A percentile compares a stretch with the other conserved stretches of the same genome.
Conservation (phyloP, 768 basidiomycete genomes). For the Trametes meyenii region DNA sequence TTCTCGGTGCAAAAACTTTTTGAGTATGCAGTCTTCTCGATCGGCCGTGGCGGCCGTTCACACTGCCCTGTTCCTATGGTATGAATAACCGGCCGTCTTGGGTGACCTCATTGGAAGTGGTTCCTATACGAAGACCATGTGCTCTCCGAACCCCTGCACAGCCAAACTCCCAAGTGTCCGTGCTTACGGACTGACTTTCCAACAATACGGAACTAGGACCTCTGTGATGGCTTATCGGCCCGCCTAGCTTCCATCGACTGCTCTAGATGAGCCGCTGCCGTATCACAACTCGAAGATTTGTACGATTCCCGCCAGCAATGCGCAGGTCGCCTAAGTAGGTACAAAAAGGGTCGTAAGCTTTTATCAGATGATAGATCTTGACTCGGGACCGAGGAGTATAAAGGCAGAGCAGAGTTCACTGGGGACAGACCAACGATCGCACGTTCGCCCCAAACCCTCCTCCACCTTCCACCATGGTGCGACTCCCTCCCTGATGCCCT, state of each 20-base stretch:
- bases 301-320: background rate
- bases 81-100: too few relatives aligned
- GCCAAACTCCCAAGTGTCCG: background rate
- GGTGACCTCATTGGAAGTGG: too few relatives aligned
- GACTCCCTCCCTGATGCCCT: background rate
- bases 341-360: background rate
- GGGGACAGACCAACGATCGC: slow-evolving; percentile 7
- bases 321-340: background rate
- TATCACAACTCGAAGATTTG: slow-evolving; percentile 48
- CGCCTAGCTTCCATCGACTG: slow-evolving; percentile 6
- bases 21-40: too few relatives aligned
- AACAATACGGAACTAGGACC: background rate
- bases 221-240: slow-evolving; percentile 9
- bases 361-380: slow-evolving; percentile 21
- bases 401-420: background rate
- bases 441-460: background rate
- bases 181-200: background rate
- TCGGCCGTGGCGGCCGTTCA: too few relatives aligned
- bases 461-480: slow-evolving; percentile 7
- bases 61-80: too few relatives aligned
- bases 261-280: slow-evolving; percentile 5
- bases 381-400: background rate
- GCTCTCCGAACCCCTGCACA: too few relatives aligned
- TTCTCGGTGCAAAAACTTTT: too few relatives aligned
- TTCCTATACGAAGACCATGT: too few relatives aligned